A percentile compares a stretch with the other conserved stretches of the same genome.
Evolutionary conservation across 352 stramenopile species (phyloP).

Genomic region (Pythium volutum): DNA sequence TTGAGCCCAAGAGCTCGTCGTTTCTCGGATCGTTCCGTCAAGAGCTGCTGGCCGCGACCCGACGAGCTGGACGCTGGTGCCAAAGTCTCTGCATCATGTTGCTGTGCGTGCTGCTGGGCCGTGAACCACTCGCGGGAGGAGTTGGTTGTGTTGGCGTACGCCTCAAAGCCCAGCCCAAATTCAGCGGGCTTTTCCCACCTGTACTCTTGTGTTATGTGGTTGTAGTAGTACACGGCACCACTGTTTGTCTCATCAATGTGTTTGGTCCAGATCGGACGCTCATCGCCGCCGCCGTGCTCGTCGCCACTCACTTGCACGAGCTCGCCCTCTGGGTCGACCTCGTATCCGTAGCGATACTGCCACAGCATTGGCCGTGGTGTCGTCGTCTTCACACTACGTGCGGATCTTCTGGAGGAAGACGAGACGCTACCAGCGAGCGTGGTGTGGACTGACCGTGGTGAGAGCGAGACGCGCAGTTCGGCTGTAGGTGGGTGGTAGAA

Average conservation of each 20-base stretch:
- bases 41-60: slow-evolving; percentile 3
- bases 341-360: slow-evolving; percentile 77
- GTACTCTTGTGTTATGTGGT: slow-evolving; percentile 70
- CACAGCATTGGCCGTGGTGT: slow-evolving; percentile 49
- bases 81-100: background rate
- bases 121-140: slow-evolving; percentile 70
- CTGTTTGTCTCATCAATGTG: slow-evolving; percentile 45
- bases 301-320: slow-evolving; percentile 28
- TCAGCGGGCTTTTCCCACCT: slow-evolving; percentile 72
- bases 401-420: slow-evolving; percentile 14
- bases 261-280: slow-evolving; percentile 64
- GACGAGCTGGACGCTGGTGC: slow-evolving; percentile 3
- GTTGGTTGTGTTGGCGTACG: slow-evolving; percentile 37
- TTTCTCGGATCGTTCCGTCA: slow-evolving; percentile 23
- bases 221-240: slow-evolving; percentile 62
- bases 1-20: slow-evolving; percentile 51
- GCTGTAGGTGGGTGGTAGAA: slow-evolving; percentile 58
- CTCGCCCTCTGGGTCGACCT: slow-evolving; percentile 39
- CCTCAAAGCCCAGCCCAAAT: slow-evolving; percentile 54
- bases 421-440: background rate
- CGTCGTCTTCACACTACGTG: slow-evolving; percentile 26
- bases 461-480: slow-evolving; percentile 51
- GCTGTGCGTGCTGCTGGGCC: slow-evolving; percentile 17
- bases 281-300: slow-evolving; percentile 10
- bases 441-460: slow-evolving; percentile 47